Conservation (phyloP, 495 filamentous ascomycete genomes). For the Penicillium ucsense region DNA sequence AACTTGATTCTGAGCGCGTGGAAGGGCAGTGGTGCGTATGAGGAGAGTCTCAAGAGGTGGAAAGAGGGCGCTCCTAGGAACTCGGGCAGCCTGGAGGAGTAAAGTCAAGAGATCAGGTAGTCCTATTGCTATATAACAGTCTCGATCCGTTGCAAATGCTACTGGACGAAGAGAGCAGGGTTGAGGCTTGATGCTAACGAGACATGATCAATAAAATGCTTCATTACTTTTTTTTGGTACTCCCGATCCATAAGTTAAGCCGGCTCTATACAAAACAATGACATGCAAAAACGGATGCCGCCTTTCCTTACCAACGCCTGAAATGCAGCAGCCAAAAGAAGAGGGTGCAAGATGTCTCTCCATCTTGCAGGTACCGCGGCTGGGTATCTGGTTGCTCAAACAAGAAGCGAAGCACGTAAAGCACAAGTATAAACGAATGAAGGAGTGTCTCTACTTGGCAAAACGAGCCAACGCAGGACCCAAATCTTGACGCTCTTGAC, state of each 20-base stretch:
- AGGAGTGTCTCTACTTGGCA: constrained; percentile 37
- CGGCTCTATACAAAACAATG: constrained; percentile 10
- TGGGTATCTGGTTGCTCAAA: constrained; percentile 13
- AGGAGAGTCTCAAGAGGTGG: constrained; percentile 43
- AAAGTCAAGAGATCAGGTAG: constrained; percentile 2
- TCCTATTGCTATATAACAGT: too few relatives aligned
- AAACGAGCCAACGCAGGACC: constrained; percentile 67
- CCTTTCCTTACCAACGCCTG: constrained; percentile 15
- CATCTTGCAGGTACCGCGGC: constrained; percentile 11
- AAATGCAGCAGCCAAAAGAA: constrained; percentile 20
- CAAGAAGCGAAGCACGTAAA: constrained; percentile 13
- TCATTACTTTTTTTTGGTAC: constrained; percentile 11
- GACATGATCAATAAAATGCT: constrained; percentile 5
- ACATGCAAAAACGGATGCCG: constrained; percentile 5
- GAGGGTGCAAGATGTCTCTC: constrained; percentile 3
- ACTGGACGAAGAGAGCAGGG: neutral
- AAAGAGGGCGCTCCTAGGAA: constrained; percentile 40
- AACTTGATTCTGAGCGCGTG: constrained; percentile 85
- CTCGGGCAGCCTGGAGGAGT: constrained; percentile 32
- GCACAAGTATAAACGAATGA: constrained; percentile 9
- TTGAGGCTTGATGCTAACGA: neutral
- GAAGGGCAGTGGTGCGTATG: constrained; percentile 73
- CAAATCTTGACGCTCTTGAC: constrained; percentile 49
- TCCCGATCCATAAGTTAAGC: constrained; percentile 1
- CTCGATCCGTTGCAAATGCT: too few relatives aligned